Evolutionary conservation across 2,329 filamentous ascomycete species (phyloP).

Genomic region (Botrytis paeoniae): DNA sequence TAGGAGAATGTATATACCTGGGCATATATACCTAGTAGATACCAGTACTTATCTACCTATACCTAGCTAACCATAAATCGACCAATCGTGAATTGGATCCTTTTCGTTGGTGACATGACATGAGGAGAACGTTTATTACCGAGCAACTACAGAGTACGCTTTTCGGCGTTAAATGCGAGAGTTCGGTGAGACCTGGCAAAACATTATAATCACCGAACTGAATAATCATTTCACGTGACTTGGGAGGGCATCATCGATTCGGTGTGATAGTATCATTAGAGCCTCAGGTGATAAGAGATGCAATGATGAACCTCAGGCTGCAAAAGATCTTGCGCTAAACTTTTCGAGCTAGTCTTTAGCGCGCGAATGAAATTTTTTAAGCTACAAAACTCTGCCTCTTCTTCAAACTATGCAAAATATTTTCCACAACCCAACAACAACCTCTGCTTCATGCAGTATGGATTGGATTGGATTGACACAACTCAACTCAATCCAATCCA

Average conservation of each 20-base stretch:
- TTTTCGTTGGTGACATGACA: background rate
- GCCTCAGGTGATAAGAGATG: rapidly evolving
- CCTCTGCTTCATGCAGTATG: slow-evolving; percentile 25
- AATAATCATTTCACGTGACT: background rate
- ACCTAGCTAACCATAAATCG: background rate
- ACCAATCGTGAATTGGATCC: background rate
- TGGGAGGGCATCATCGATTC: background rate
- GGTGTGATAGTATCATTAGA: no score
- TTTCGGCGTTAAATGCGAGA: background rate
- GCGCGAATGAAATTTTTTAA: slow-evolving; percentile 11
- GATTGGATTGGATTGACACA: background rate
- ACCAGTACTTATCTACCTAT: background rate
- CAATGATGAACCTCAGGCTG: background rate
- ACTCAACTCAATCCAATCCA: background rate
- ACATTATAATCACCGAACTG: background rate
- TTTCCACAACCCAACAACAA: slow-evolving; percentile 23
- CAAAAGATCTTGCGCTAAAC: background rate
- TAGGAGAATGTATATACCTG: background rate
- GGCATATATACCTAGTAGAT: background rate
- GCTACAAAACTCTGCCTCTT: slow-evolving; percentile 13
- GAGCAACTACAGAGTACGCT: no score
- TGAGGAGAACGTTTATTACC: slow-evolving; percentile 6
- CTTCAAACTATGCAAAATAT: background rate
- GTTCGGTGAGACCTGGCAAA: background rate
- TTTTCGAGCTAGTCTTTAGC: slow-evolving; percentile 8